Conservation (phyloP, 495 filamentous ascomycete genomes). For the Penicillium longicatenatum region DNA sequence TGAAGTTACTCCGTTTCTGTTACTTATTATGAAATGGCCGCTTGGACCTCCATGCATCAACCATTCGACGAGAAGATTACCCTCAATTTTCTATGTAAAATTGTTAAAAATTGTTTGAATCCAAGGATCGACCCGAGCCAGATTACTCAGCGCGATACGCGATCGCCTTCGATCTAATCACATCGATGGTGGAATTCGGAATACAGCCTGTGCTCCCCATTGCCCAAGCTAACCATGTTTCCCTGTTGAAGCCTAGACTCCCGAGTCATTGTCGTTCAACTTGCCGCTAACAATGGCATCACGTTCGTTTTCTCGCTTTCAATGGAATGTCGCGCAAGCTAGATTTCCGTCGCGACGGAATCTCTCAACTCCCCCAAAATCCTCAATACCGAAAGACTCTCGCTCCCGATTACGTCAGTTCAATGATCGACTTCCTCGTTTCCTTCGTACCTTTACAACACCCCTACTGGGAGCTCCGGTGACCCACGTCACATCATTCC, state of each 20-base stretch:
- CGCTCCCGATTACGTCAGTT: conserved; percentile 58
- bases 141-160: conserved; percentile 28
- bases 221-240: conserved; percentile 16
- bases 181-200: neutral
- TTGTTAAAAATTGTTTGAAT: neutral
- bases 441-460: conserved; percentile 65
- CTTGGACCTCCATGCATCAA: neutral
- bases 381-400: conserved; percentile 31
- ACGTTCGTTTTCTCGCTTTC: conserved; percentile 22
- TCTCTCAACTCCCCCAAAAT: conserved; percentile 32
- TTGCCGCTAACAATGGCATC: conserved; percentile 11
- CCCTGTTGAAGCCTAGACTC: conserved; percentile 2
- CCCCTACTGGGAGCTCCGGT: conserved; percentile 73
- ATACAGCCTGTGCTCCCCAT: conserved; percentile 1
- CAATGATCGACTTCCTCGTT: conserved; percentile 58
- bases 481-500: conserved; percentile 81
- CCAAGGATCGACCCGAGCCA: conserved; percentile 12
- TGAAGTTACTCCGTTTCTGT: neutral
- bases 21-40: neutral
- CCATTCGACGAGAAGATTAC: neutral
- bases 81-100: too few relatives aligned
- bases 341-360: conserved; percentile 19
- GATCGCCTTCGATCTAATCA: conserved; percentile 8
- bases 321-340: conserved; percentile 10
- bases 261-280: neutral